These are phyloP conservation scores for Pseudomassariella vexata DNA, from an alignment of 2,329 filamentous ascomycete species.

Conservation along the genomic window DNA sequence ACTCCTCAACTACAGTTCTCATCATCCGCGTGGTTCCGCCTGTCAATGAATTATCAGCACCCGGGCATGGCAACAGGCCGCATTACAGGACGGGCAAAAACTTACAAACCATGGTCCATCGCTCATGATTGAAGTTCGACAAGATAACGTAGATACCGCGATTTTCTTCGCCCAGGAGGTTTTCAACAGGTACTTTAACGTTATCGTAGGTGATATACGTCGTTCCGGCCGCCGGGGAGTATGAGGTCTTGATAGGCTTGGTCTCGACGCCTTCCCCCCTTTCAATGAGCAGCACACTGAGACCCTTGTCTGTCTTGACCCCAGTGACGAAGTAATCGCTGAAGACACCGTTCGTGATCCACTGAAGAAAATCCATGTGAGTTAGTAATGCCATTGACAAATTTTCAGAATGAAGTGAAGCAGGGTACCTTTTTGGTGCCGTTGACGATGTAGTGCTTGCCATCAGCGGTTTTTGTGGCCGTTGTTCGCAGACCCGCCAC, in stretches of 20 bases:
- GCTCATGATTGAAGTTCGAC: conserved; percentile 85
- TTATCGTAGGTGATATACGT: conserved; percentile 79
- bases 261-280: conserved; percentile 71
- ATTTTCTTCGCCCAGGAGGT: conserved; percentile 76
- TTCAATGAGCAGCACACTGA: conserved; percentile 71
- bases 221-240: conserved; percentile 73
- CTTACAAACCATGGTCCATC: conserved; percentile 68
- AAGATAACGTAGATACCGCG: conserved; percentile 82
- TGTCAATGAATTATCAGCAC: too few species aligned
- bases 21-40: conserved; percentile 27
- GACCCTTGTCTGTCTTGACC: conserved; percentile 72
- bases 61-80: too few species aligned
- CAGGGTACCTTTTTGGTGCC: conserved; percentile 63
- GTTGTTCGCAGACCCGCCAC: conserved; percentile 77
- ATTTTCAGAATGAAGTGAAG: too few species aligned
- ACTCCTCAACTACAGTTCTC: conserved; percentile 22
- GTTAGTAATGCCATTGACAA: too few species aligned
- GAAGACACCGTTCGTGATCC: conserved; percentile 79
- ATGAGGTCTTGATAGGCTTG: conserved; percentile 73
- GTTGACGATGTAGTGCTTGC: conserved; percentile 66
- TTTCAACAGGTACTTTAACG: conserved; percentile 74
- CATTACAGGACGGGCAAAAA: too few species aligned
- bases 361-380: too few species aligned
- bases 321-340: conserved; percentile 79
- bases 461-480: conserved; percentile 68